Conservation (phyloP, 768 basidiomycete species). For the Boletus coccyginus region DNA sequence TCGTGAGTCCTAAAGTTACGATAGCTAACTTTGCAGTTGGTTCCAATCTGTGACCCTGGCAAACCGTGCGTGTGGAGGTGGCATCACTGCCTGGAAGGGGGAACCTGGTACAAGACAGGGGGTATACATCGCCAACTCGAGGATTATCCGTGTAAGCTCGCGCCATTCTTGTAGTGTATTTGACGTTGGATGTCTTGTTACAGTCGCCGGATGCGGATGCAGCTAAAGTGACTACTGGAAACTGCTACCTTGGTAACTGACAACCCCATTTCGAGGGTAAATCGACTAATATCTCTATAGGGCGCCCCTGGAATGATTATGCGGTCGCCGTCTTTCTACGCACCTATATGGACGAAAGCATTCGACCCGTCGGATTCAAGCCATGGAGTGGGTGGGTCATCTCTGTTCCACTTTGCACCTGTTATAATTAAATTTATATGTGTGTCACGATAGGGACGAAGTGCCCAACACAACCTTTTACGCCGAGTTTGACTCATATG, state of each 20-base stretch:
- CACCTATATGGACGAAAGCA: slow-evolving; percentile 58
- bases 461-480: slow-evolving; percentile 56
- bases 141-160: slow-evolving; percentile 51
- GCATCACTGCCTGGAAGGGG: slow-evolving; percentile 64
- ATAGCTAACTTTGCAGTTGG: slow-evolving; percentile 38
- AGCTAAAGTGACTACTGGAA: slow-evolving; percentile 40
- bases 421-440: background rate
- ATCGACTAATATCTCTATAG: slow-evolving; percentile 4
- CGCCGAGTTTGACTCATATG: slow-evolving; percentile 55
- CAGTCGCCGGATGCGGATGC: slow-evolving; percentile 61
- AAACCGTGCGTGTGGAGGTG: slow-evolving; percentile 63
- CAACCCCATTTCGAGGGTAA: background rate
- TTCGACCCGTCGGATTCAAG: slow-evolving; percentile 49
- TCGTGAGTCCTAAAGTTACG: background rate
- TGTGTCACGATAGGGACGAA: slow-evolving; percentile 39
- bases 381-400: slow-evolving; percentile 34
- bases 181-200: background rate
- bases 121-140: slow-evolving; percentile 53
- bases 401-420: background rate
- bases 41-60: slow-evolving; percentile 59
- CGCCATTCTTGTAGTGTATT: background rate
- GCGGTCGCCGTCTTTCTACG: slow-evolving; percentile 52
- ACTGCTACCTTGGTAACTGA: slow-evolving; percentile 49
- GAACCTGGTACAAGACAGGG: slow-evolving; percentile 41
- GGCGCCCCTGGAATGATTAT: slow-evolving; percentile 61